Evolutionary conservation across 345 rosid species (phyloP), one percentile per base, ranked within the genome.

Genomic region (Jatropha curcas): DNA sequence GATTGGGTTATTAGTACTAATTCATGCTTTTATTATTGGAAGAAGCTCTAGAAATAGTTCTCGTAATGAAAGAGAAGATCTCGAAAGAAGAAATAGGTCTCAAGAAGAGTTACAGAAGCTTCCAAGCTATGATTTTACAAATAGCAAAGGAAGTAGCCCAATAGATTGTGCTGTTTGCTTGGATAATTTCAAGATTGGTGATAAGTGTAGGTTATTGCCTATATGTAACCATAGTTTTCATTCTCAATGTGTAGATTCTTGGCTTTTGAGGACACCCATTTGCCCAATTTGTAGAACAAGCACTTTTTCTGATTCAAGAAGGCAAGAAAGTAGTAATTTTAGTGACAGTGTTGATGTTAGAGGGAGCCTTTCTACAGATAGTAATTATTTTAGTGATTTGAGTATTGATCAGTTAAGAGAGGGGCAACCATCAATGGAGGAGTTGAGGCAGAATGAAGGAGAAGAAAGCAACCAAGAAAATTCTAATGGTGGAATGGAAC

Each of bases 281-380:
- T 87, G 94, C 52, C 90, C 91, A 8, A 81, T 86, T 46, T 84
- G 91, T 68, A 80, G 91, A 77, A 69, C 79, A n/a, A n/a, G n/a
- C 12, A 35, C 25, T 14, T 86, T 77, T 9, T 86, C 80, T 12
- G 76, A 75, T 76, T 80, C 82, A 4, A 53, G 74, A 33, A 62
- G 69, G 0, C 77, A 69, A 75, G 72, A 72, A 55, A 76, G 62
- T 25, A 60, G 77, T 52, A 79, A 69, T n/a, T 55, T 52, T 34
- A 67, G 72, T 65, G 82, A 70, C 37, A 24, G 79, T 31, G 14
- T 63, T 5, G 79, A 79, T 5, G n/a, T 59, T 20, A 48, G 53
- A 48, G 53, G 53, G n/a, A 48, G 53, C 27, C 30, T 34, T 33
- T 67, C 69, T 0, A 52, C 70, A 25, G 58, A 45, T 5, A 53